Percentiles rank a stretch among this genome's conserved stretches.
Evolutionary conservation across 2,329 filamentous ascomycete genomes (phyloP).

Genomic region (Thelonectria olida): DNA sequence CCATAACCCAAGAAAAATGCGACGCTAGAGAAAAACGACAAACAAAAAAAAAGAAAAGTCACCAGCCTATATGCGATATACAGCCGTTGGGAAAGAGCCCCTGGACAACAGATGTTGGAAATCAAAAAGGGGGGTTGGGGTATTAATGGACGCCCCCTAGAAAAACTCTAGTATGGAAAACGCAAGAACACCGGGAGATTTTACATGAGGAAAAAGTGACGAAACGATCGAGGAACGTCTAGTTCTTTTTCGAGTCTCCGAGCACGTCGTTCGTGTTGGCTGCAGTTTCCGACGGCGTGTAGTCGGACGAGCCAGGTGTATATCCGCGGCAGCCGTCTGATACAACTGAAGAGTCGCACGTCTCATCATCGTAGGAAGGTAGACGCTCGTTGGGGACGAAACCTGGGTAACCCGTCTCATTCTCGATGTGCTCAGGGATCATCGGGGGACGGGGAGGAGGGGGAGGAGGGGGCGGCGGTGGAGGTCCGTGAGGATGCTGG

Average conservation of each 20-base stretch:
- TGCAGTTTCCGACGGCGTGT: conserved; percentile 31
- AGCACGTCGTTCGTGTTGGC: conserved; percentile 35
- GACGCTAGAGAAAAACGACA: conserved; percentile 19
- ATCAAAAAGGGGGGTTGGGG: conserved; percentile 1
- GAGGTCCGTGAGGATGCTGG: conserved; percentile 17
- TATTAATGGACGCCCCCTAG: conserved; percentile 21
- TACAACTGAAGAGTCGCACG: conserved; percentile 47
- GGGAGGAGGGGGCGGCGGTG: conserved; percentile 8
- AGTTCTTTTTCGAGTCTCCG: conserved; percentile 37
- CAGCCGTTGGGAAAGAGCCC: neutral
- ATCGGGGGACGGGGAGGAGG: conserved; percentile 24
- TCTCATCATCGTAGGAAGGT: conserved; percentile 52
- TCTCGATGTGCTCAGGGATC: conserved; percentile 23
- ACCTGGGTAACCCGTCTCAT: conserved; percentile 33
- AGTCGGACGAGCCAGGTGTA: conserved; percentile 44
- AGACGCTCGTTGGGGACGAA: conserved; percentile 46
- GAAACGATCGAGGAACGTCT: conserved; percentile 10
- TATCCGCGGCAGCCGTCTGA: conserved; percentile 56
- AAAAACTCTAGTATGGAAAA: conserved; percentile 21
- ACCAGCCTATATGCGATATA: conserved; percentile 18
- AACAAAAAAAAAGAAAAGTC: conserved; percentile 18
- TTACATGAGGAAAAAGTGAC: conserved; percentile 17
- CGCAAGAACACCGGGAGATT: conserved; percentile 2
- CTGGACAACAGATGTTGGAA: neutral
- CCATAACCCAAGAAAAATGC: conserved; percentile 20